Evolutionary conservation across 1,139 yeast genomes (phyloP), one percentile per base, ranked within the genome.

Genomic region (Yamadazyma membranifaciens): DNA sequence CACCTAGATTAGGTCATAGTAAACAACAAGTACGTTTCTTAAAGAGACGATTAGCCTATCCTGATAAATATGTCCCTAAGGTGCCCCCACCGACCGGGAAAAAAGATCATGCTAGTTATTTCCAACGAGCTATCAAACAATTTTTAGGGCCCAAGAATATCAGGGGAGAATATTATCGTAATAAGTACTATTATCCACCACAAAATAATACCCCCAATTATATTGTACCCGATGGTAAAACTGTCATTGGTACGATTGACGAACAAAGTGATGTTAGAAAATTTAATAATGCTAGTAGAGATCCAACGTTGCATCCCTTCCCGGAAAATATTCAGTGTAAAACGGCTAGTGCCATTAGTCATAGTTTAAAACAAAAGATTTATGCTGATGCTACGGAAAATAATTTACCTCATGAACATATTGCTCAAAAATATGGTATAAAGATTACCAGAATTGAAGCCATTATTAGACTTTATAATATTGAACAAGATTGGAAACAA

Each of bases 381-480:
- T 73, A 78, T 43, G 65, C 70, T 37, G 91, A 81, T 41, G 71
- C 81, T 42, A 68, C 65, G 24, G 68, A 65, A 32, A 73, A 76
- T 31, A 78, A 80, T 30, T 55, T 73, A 37, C 75, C 83, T 38
- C 67, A 81, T 28, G 95, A 87, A 60, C 84, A 82, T 52, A 81
- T 87, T 40, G 92, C 97, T 12, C 80, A 84, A 50, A 80, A 79
- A 54, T 83, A 82, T 55, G 92, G 95, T 6, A 70, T 92, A 46
- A 86, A 87, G 55, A 78, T 89, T 48, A 87, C 89, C 41, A 78
- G 98, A 60, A 75, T 92, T 26, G 96, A 89, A 57, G 98, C 97
- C 13, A 73, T 91, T 46, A 69, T 87, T 24, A 81, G 78, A 59
- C 74, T 92, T 50, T 70, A 76, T 46, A 69, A 68, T 33, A 75